Percentiles rank a stretch among this genome's conserved stretches.
Evolutionary conservation across 768 basidiomycete genomes (phyloP).

Genomic region (Mycena epipterygia): DNA sequence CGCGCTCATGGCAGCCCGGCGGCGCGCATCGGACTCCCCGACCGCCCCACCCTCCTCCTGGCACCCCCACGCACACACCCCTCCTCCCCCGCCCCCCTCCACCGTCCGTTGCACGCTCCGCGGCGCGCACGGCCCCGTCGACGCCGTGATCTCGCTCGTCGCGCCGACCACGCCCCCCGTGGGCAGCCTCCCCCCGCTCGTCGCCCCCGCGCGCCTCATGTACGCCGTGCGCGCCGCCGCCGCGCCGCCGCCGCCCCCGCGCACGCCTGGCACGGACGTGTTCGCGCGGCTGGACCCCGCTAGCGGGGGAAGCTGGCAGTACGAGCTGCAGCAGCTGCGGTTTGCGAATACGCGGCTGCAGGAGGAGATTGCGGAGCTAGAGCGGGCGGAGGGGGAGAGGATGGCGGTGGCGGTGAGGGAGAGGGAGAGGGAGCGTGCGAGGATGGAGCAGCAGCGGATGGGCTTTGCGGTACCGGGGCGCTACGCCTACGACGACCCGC

Average conservation of each 20-base stretch:
- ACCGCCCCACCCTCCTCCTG: too few relatives aligned
- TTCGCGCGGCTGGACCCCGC: conserved; percentile 80
- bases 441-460: not conserved
- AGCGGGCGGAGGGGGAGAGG: conserved; percentile 36
- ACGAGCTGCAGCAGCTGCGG: conserved; percentile 88
- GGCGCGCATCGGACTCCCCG: too few relatives aligned
- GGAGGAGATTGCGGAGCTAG: conserved; percentile 64
- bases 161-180: not conserved
- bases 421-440: conserved; percentile 1
- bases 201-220: conserved; percentile 28
- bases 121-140: conserved; percentile 7
- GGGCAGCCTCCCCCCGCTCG: conserved; percentile 19
- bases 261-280: conserved; percentile 51
- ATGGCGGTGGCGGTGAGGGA: conserved; percentile 7
- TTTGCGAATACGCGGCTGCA: conserved; percentile 75
- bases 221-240: conserved; percentile 31
- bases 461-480: not conserved
- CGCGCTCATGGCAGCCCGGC: not conserved
- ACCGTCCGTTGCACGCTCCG: too few relatives aligned
- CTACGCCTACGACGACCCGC: not conserved
- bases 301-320: conserved; percentile 91
- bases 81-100: too few relatives aligned
- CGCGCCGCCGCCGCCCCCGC: not conserved
- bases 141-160: conserved; percentile 9
- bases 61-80: too few relatives aligned